phyloP scores from a whole-genome alignment of 805 yeast genomes.

The Brettanomyces anomalus region DNA sequence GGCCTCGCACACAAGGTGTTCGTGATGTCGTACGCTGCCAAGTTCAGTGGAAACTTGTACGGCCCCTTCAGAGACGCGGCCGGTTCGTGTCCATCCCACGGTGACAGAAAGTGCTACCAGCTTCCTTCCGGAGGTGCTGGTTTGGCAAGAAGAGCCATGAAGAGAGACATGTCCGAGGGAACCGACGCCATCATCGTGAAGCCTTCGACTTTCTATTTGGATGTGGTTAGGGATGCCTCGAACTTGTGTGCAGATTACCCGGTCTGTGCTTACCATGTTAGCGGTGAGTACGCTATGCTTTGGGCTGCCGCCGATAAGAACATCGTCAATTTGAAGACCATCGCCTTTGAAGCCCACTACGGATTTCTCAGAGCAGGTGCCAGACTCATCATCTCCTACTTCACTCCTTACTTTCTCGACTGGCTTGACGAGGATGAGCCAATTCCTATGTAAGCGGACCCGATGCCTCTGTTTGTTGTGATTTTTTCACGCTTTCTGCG shows the following conservation, averaged over 20 bases:
- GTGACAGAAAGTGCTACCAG: slow-evolving; percentile 91
- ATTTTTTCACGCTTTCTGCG: slow-evolving; percentile 4
- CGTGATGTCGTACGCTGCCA: slow-evolving; percentile 91
- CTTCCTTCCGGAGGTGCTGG: slow-evolving; percentile 91
- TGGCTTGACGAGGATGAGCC: slow-evolving; percentile 53
- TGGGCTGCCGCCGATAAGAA: slow-evolving; percentile 98
- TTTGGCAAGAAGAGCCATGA: slow-evolving; percentile 83
- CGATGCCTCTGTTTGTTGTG: background rate
- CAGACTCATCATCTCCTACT: slow-evolving; percentile 78
- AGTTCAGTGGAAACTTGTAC: slow-evolving; percentile 81
- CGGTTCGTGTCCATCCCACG: slow-evolving; percentile 78
- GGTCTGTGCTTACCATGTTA: slow-evolving; percentile 89
- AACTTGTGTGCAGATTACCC: slow-evolving; percentile 78
- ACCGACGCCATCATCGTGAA: slow-evolving; percentile 93
- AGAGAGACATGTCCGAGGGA: slow-evolving; percentile 84
- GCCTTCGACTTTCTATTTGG: slow-evolving; percentile 93
- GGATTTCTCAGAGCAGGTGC: slow-evolving; percentile 97
- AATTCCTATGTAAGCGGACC: slow-evolving; percentile 7
- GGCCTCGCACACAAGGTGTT: slow-evolving; percentile 80
- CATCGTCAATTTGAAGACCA: slow-evolving; percentile 69
- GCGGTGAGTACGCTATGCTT: slow-evolving; percentile 96
- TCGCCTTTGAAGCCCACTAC: slow-evolving; percentile 79
- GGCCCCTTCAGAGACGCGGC: slow-evolving; percentile 99
- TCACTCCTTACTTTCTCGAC: slow-evolving; percentile 91
- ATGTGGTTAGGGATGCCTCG: slow-evolving; percentile 82